Base-by-base conservation (phyloP, 371 early-diverging fungal species). In the Coemansia sp. region DNA sequence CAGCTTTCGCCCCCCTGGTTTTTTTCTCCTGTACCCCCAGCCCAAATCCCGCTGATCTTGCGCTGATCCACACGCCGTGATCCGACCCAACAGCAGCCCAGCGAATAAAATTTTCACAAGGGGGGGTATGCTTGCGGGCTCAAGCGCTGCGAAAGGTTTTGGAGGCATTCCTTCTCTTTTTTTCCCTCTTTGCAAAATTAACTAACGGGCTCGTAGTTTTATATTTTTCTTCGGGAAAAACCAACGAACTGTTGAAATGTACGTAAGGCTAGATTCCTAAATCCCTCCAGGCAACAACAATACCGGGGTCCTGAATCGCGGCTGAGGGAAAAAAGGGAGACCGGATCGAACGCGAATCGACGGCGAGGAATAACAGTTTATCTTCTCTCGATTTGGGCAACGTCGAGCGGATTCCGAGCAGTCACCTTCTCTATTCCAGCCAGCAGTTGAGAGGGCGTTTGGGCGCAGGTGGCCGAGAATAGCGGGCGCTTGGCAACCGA, bases 201-300 rank as follows among this genome's bases (percentile, higher is more conserved):
- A 59, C 54, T 50, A 57, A 60, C 65, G 67, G 67, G 68, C 56
- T 63, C 49, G 62, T 65, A 61, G 67, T 63, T 55, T 56, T 61
- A 57, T 56, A 52, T 43, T 49, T 38, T 49, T 42, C 53, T 43
- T 64, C 65, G 55, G 58, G 59, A 65, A 59, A 40, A 50, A 48
- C 45, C 61, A 55, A 20, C 20, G 20, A 20, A 20, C 20, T 20
- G 62, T 67, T 59, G 59, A 72, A 72, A 72, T 72, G 72, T 72
- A 72, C 8, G 38, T 36, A 36, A 36, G 38, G 38, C 38, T 8
- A 70, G 66, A 47, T 48, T 26, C 16, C 30, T 26, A 42, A 45
- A 2, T 11, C 26, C 1, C 40, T 39, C 30, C 10, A 16, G 4
- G 16, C 7, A 7, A n/a, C 6, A 45, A 41, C 12, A 41, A 45